These are phyloP conservation scores for Penicillium ucsense DNA, from an alignment of 495 filamentous ascomycete genomes.

Conservation along the genomic window DNA sequence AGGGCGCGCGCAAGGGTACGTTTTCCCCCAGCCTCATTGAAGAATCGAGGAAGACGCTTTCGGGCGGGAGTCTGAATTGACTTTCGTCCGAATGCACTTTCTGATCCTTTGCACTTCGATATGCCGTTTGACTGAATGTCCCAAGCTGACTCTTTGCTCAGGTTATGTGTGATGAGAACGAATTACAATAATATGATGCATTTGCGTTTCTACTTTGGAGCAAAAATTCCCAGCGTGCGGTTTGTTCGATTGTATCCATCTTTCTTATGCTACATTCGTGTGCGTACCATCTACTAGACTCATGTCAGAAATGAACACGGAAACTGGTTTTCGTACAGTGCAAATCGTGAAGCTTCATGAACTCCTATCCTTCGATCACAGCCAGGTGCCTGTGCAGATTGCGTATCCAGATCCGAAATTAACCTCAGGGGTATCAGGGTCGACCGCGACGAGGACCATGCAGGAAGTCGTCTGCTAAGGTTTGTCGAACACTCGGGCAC, in stretches of 20 bases:
- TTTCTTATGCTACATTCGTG: constrained; percentile 7
- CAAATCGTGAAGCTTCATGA: too few relatives aligned
- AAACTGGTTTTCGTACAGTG: constrained; percentile 4
- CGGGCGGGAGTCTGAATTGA: background rate
- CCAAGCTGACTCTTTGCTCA: constrained; percentile 2
- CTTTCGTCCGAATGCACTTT: too few relatives aligned
- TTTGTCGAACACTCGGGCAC: too few relatives aligned
- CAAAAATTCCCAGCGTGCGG: constrained; percentile 11
- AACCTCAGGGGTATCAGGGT: too few relatives aligned
- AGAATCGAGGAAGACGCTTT: background rate
- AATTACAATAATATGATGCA: constrained; percentile 24
- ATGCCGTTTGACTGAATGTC: background rate
- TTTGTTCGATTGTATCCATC: constrained; percentile 6
- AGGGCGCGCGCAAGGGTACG: constrained; percentile 69
- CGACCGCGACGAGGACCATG: too few relatives aligned
- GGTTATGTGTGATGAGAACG: constrained; percentile 38
- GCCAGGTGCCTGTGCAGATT: too few relatives aligned
- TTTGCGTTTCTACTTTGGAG: constrained; percentile 13
- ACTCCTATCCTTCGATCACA: background rate
- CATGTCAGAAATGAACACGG: constrained; percentile 2
- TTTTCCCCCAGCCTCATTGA: background rate
- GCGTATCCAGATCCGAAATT: too few relatives aligned
- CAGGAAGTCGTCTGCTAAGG: too few relatives aligned
- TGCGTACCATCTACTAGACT: constrained; percentile 12
- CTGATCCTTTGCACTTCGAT: too few relatives aligned